Evolutionary conservation across 352 stramenopile genomes (phyloP).

Genomic region (Lagenidium giganteum): DNA sequence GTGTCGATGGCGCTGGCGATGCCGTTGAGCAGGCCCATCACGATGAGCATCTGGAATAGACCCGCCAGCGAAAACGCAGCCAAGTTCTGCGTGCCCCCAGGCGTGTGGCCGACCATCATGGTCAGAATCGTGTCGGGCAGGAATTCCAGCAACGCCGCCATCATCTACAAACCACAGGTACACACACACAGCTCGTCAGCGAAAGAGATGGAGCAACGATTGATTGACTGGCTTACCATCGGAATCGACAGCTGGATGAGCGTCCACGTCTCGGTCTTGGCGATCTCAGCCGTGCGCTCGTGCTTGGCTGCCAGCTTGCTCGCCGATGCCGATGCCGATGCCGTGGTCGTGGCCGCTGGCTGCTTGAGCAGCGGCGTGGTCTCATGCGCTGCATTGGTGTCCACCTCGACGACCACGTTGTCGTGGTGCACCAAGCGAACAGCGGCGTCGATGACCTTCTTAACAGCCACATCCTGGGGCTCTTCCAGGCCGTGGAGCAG

Average conservation of each 20-base stretch:
- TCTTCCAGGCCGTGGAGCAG: slow-evolving; percentile 28
- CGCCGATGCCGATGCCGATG: no score
- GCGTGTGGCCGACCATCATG: slow-evolving; percentile 13
- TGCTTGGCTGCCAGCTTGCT: slow-evolving; percentile 2
- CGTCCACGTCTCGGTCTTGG: slow-evolving; percentile 4
- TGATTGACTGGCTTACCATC: no score
- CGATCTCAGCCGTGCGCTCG: not conserved
- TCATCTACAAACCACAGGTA: no score
- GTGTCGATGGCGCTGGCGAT: slow-evolving; percentile 27
- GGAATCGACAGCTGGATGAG: slow-evolving; percentile 11
- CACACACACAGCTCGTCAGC: no score
- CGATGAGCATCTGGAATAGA: slow-evolving; percentile 16
- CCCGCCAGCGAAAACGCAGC: slow-evolving; percentile 9
- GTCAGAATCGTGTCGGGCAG: slow-evolving; percentile 3
- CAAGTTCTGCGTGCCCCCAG: slow-evolving; percentile 3
- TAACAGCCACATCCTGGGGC: no score
- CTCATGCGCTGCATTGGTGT: slow-evolving; percentile 18
- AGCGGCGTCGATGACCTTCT: no score
- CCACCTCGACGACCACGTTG: slow-evolving; percentile 12
- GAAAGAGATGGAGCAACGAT: no score
- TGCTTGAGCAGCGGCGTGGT: slow-evolving; percentile 24
- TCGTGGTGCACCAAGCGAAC: no score
- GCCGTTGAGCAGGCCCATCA: slow-evolving; percentile 17
- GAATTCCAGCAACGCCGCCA: slow-evolving; percentile 3
- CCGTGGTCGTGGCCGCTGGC: no score